Evolutionary conservation across 805 yeast genomes (phyloP), one percentile per base, ranked within the genome.

Genomic region (Cyberlindnera sargentensis): DNA sequence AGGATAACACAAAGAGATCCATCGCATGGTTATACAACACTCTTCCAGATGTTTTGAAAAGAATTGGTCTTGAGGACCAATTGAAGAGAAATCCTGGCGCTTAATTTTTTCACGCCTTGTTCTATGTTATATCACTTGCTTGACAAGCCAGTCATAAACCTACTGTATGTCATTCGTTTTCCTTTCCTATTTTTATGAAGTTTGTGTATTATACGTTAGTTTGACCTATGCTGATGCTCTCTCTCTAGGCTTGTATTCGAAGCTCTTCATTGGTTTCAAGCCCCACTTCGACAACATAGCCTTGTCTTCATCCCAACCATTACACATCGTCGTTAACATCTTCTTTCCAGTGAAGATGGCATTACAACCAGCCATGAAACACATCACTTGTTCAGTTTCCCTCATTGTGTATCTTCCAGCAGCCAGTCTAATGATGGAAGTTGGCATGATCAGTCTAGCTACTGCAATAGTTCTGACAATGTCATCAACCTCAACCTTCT

Each of bases 321-420:
- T 81, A 58, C 91, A 84, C 78, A 80, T 77, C 4, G 93, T 85
- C 3, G 93, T 84, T 44, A 84, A 65, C 91, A 84, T 84, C 51
- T 73, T 76, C 60, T 84, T 81, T 32, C 93, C 93, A 1, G 90
- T 84, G 62, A 84, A 84, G 34, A 84, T 80, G 20, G 91, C 89
- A 61, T 84, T 84, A 51, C 82, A 80, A 20, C 93, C 93, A 31
- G 82, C 78, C 77, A 81, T 71, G 60, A 84, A 84, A 50, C 90
- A 82, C 53, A 84, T 60, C 44, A 80, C 74, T 59, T 84, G 93
- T 52, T 84, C 89, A 45, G 73, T 65, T 53, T 84, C 90, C 50
- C 77, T 80, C 90, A 84, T 83, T 23, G 88, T 80, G 58, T 82
- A 82, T 48, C 93, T 71, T 0, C 93, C 93, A 6, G 93, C 93